Base-by-base conservation (phyloP, 2,329 filamentous ascomycete species). In the Penicillium crustosum region DNA sequence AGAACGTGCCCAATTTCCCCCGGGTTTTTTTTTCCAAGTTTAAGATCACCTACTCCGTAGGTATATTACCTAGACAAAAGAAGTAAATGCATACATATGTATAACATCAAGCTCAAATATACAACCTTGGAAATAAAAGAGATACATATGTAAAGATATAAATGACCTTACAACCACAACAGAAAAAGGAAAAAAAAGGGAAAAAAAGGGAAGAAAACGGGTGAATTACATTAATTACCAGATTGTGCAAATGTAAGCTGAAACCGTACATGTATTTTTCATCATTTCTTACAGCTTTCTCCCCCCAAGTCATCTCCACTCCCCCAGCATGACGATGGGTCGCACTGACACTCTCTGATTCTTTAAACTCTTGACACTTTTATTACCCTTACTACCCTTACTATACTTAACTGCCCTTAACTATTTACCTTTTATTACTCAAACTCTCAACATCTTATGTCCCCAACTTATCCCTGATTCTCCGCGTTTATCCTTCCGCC, bases 291-390 rank as follows among this genome's bases (percentile, higher is more conserved):
- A 59, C 58, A 55, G 50, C 61, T 57, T 59, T 50, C 59, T 60
- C 5, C 63, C 45, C 42, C 23, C 25, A 27, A 49, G 43, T 49
- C 62, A 66, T 70, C 68, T 70, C 69, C 70, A 73, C 69, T 65
- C 60, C 62, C 63, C 61, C 61, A 65, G 61, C 60, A 70, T 72
- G 70, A 73, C 68, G 69, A 69, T 64, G 55, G 55, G 64, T 62
- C 59, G 58, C 61, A 66, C 65, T 58, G 61, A 55, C 55, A 57
- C 42, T 44, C 42, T 44, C 52, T 53, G 21, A 35, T 50, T 35
- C 49, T 51, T 55, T 56, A 31, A 53, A 44, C 43, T 41, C 33
- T 44, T 23, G 21, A 38, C 55, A 36, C 36, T 38, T 41, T 33
- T 41, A 42, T 49, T 43, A 50, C 8, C 31, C 38, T 35, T 12